phyloP scores from a whole-genome alignment of 345 rosid genomes.

The Eucalyptus dawsonii region DNA sequence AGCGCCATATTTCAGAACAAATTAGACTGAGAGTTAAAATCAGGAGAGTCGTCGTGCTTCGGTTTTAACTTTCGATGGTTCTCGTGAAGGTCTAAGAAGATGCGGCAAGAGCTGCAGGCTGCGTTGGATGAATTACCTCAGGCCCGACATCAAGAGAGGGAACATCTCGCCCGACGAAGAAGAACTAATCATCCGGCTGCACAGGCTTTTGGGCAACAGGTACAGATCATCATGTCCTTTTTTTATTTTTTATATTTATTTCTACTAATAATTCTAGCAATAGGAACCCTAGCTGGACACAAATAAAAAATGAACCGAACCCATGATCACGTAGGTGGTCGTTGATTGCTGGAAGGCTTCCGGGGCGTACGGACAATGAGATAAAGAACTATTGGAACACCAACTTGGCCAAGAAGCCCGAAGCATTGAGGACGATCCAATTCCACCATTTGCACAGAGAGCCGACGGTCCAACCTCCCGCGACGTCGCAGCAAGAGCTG shows the following conservation, averaged over 20 bases:
- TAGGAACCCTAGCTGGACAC: background rate
- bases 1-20: background rate
- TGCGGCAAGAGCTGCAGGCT: constrained; percentile 5
- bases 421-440: background rate
- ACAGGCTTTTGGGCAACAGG: constrained; percentile 31
- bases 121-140: background rate
- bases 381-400: constrained; percentile 35
- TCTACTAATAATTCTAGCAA: background rate
- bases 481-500: background rate
- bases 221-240: background rate
- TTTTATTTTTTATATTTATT: background rate
- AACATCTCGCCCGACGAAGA: constrained; percentile 9
- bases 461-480: background rate
- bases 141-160: background rate
- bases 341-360: constrained; percentile 30
- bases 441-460: background rate
- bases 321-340: constrained; percentile 14
- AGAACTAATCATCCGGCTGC: constrained; percentile 21
- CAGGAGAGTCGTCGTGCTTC: background rate
- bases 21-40: background rate
- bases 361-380: constrained; percentile 31
- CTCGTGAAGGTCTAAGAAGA: constrained; percentile 4
- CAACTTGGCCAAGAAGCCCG: constrained; percentile 5
- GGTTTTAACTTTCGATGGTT: background rate
- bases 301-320: background rate